Evolutionary conservation across 2,329 filamentous ascomycete genomes (phyloP), one percentile per base, ranked within the genome.

Genomic region (Sporothrix curviconia): DNA sequence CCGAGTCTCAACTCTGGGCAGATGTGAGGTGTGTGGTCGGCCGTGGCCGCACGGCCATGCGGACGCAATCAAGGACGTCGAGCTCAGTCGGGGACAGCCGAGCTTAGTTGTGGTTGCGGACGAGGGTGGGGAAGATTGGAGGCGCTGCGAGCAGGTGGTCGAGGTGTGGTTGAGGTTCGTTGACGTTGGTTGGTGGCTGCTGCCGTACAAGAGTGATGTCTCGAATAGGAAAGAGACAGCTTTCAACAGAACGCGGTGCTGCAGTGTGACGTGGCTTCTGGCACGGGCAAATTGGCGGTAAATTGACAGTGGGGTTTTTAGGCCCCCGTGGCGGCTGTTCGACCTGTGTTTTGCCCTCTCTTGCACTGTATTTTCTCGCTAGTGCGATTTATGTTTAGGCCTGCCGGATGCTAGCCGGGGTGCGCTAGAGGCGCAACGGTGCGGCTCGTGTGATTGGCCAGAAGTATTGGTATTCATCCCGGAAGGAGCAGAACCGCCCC

Each of bases 141-240:
- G 44, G n/a, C 3, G 46, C 4, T n/a, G 25, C 17, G 8, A 28
- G 15, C 8, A 19, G 28, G 7, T 19, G 12, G 25, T 32, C 3
- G 9, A 14, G 47, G 3, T 3, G 46, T 8, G 1, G 46, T 24
- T 14, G 17, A 40, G 14, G 12, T 7, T 24, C 2, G 19, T 30
- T n/a, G 32, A 24, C 12, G 6, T 50, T 32, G 46, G 44, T 32
- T 8, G 32, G 32, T 34, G 32, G 32, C 32, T 34, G n/a, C n/a
- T n/a, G n/a, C n/a, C n/a, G n/a, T n/a, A n/a, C n/a, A n/a, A n/a
- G n/a, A n/a, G n/a, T n/a, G n/a, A n/a, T 37, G 47, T 51, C 46
- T 25, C 19, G 46, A 50, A 37, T 50, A 50, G 46, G 46, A 50
- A 50, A 37, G 30, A 14, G 47, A 49, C 46, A 49, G 46, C 30